Evolutionary conservation across 352 stramenopile species (phyloP), one percentile per base, ranked within the genome.

Genomic region (Pythium aphanidermatum): DNA sequence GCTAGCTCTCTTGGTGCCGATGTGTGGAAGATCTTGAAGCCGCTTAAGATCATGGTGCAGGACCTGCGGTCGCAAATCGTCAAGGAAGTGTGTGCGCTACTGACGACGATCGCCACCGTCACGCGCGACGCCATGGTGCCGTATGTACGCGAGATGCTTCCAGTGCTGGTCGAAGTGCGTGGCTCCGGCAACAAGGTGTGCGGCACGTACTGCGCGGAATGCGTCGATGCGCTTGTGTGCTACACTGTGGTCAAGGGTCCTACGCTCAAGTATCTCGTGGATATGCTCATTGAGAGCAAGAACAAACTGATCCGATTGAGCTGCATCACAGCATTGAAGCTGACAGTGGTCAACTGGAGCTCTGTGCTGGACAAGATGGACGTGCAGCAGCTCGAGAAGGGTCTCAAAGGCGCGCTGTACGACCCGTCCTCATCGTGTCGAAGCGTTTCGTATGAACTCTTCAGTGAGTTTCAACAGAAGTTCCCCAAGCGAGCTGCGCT

Each of bases 41-140:
- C 78, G 17, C 65, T 92, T 14, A 86, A 86, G 39, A 31, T 32
- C 19, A 75, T 89, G 61, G 60, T 92, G 40, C 73, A 86, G 46
- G 81, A 92, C 41, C 50, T 92, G 43, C 71, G 81, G 26, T 92
- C 81, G 16, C 81, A 92, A 55, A 87, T 92, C 47, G 81, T 92
- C 50, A 92, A 92, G 51, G 81, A 90, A 37, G 78, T 86, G 13
- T 92, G 81, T 40, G 44, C 50, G 2, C 41, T 86, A 44, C 63
- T 92, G 11, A 65, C 68, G 17, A 65, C 59, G 43, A 74, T 92
- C 17, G 80, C 78, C 26, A 63, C 50, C 21, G 66, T 69, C n/a
- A 85, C 78, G n/a, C 51, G 67, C 20, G 81, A 91, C 58, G 68
- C 74, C 30, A 90, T 92, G 78, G 78, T 74, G 21, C 74, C 74